Percentiles rank a stretch among this genome's conserved stretches.
These are phyloP conservation scores for Rhizopogon salebrosus DNA, from an alignment of 768 basidiomycete species.

Conservation along the genomic window DNA sequence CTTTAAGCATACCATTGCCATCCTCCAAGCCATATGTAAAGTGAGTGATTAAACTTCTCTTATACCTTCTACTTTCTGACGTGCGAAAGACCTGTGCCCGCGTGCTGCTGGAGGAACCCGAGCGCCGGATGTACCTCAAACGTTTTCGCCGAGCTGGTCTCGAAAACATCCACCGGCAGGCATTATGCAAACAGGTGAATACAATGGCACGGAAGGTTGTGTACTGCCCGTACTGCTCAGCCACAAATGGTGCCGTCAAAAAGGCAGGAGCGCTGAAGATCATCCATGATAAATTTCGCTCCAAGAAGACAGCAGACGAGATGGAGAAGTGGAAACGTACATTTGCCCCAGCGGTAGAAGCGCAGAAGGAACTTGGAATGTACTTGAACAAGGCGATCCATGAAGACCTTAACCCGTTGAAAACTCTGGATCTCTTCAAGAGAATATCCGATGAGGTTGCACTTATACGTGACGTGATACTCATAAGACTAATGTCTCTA, in stretches of 20 bases:
- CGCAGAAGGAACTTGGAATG: constrained; percentile 79
- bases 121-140: constrained; percentile 78
- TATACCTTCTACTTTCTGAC: neutral
- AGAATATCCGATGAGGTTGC: constrained; percentile 86
- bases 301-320: constrained; percentile 87
- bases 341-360: constrained; percentile 76
- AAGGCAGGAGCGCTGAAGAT: constrained; percentile 94
- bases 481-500: constrained; percentile 3
- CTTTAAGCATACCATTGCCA: constrained; percentile 91
- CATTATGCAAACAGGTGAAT: constrained; percentile 81
- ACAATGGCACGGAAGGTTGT: constrained; percentile 82
- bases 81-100: constrained; percentile 75
- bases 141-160: constrained; percentile 88
- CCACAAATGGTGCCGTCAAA: constrained; percentile 93
- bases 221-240: constrained; percentile 89
- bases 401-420: constrained; percentile 92
- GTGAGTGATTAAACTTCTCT: constrained; percentile 31
- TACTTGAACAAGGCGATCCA: constrained; percentile 84
- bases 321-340: constrained; percentile 83
- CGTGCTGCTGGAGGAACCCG: constrained; percentile 82
- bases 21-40: constrained; percentile 97
- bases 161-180: constrained; percentile 87
- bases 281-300: constrained; percentile 95
- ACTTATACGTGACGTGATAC: neutral
- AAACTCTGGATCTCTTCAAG: constrained; percentile 88